Evolutionary conservation across 2,329 filamentous ascomycete genomes (phyloP).

Genomic region (Aspergillus eucalypticola): DNA sequence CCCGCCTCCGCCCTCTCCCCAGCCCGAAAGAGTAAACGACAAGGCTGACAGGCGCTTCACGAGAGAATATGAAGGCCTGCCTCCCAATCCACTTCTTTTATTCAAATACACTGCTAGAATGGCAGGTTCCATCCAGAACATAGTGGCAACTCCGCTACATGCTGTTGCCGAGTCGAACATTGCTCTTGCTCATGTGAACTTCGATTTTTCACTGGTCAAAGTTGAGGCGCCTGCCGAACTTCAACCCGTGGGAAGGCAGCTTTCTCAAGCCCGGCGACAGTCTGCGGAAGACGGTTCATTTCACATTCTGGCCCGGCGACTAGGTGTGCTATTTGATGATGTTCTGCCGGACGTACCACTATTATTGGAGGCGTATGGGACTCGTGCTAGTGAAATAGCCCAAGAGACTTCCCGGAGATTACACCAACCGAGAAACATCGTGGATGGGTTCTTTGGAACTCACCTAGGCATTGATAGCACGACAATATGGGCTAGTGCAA

Average conservation of each 20-base stretch:
- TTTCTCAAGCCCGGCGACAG: slow-evolving; percentile 33
- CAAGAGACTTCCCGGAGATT: not conserved
- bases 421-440: not conserved
- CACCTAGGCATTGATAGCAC: slow-evolving; percentile 13
- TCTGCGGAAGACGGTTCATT: slow-evolving; percentile 42
- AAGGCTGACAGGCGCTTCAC: too few relatives aligned
- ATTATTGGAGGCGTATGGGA: slow-evolving; percentile 30
- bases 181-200: slow-evolving; percentile 36
- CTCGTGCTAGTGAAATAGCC: slow-evolving; percentile 13
- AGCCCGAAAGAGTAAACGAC: too few relatives aligned
- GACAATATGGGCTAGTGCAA: slow-evolving; percentile 13
- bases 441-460: slow-evolving; percentile 9
- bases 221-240: slow-evolving; percentile 44
- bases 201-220: slow-evolving; percentile 48
- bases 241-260: slow-evolving; percentile 26
- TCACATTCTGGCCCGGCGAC: slow-evolving; percentile 42
- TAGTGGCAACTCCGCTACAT: slow-evolving; percentile 5
- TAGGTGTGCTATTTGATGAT: slow-evolving; percentile 44
- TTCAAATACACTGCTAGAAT: not conserved
- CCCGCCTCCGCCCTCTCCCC: too few relatives aligned
- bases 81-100: too few relatives aligned
- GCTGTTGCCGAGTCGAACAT: slow-evolving; percentile 8
- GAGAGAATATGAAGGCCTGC: too few relatives aligned
- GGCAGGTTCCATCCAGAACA: slow-evolving; percentile 7
- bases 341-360: slow-evolving; percentile 34